Evolutionary conservation across 371 early-diverging fungal species (phyloP), one percentile per base, ranked within the genome.

Genomic region (Nematocida homosporus): DNA sequence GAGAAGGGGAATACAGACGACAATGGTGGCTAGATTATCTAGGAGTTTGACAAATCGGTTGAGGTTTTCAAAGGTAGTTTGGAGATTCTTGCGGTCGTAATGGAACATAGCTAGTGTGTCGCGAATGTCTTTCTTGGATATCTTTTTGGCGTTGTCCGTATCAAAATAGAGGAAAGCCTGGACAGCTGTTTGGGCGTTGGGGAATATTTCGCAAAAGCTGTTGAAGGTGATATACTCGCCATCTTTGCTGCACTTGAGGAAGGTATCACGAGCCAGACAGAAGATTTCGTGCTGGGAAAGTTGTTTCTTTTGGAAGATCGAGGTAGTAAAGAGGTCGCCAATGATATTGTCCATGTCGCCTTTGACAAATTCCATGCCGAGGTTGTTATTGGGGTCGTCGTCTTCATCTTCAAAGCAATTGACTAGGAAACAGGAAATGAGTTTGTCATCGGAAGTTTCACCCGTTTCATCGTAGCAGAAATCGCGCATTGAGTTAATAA

Each of bases 151-250:
- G 16, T 78, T 48, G 25, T 59, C 63, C 6, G 57, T 55, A 60
- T 82, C 83, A 78, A 85, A 83, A 57, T 80, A 83, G 2, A 77
- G 18, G 55, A 81, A 81, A 42, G 83, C 82, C 67, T 81, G 78
- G 35, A 78, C 37, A 6, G 82, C 81, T n/a, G 55, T 48, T 48
- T 83, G 78, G 50, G 80, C n/a, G 41, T 37, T 79, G n/a, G 79
- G 65, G 63, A 85, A 85, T 16, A 83, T 82, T 20, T 41, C 63
- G 42, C 57, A 78, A 63, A 85, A 83, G 40, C 81, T 78, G 18
- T 80, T 77, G 66, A 80, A 79, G 13, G 56, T 72, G 23, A 85
- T 55, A 13, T 27, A 29, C 0, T 80, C 59, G 25, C 59, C 66
- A 35, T 66, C 77, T 6, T 27, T 23, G 13, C 77, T 66, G 32